phyloP scores from a whole-genome alignment of 2,329 filamentous ascomycete species.

The Sporothrix euskadiensis region DNA sequence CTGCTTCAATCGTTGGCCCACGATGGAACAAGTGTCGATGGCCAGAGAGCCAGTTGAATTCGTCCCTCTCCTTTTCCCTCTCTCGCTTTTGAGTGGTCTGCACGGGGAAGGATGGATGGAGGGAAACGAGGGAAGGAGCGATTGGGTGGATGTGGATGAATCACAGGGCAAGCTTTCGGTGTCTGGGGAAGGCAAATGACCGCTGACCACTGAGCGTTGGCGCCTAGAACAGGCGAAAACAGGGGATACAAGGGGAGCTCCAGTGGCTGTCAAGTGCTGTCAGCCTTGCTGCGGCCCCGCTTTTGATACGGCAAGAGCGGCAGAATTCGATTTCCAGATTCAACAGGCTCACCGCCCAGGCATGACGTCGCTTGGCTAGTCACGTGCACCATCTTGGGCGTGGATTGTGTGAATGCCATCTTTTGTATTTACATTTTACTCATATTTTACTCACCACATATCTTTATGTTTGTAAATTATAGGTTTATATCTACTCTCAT shows the following conservation, averaged over 20 bases:
- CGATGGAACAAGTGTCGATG: background rate
- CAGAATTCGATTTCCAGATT: background rate
- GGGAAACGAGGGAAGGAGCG: background rate
- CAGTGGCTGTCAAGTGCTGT: background rate
- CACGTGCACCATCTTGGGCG: background rate
- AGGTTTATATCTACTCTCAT: too few species aligned
- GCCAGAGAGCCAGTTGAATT: background rate
- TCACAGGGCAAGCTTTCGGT: background rate
- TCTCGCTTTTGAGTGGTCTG: background rate
- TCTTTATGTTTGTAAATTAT: too few species aligned
- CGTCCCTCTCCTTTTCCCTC: background rate
- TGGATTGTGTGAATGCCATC: too few species aligned
- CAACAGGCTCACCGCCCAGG: background rate
- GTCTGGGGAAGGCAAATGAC: background rate
- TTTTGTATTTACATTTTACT: too few species aligned
- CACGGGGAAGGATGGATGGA: background rate
- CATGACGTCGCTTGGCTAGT: constrained; percentile 15
- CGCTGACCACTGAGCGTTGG: background rate
- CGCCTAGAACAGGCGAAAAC: background rate
- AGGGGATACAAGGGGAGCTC: background rate
- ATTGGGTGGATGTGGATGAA: background rate
- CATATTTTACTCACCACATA: too few species aligned
- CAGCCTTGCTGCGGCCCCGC: constrained; percentile 18
- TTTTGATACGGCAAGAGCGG: constrained; percentile 18
- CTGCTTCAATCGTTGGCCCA: background rate